Evolutionary conservation across 192 early-diverging fungal species (phyloP).

Genomic region (Coemansia reversa): DNA sequence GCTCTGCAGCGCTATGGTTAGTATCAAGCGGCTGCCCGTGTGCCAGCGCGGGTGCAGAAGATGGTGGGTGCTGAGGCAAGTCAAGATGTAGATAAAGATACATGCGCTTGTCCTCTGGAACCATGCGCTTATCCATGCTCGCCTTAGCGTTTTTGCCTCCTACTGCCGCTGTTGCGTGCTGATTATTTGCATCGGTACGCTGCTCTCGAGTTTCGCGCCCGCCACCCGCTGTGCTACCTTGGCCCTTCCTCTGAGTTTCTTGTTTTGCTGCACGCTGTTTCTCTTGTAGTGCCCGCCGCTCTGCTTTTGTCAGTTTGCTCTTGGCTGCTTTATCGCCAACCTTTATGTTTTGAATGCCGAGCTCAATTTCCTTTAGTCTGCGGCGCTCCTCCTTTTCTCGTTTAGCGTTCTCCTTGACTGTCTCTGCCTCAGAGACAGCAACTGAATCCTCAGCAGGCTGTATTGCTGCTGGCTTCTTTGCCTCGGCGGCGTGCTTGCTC

Average conservation of each 20-base stretch:
- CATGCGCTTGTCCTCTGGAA: slow-evolving; percentile 50
- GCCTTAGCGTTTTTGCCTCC: slow-evolving; percentile 9
- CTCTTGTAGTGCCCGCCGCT: slow-evolving; percentile 85
- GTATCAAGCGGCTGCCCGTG: slow-evolving; percentile 12
- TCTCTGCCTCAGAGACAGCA: slow-evolving; percentile 7
- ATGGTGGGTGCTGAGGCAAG: slow-evolving; percentile 43
- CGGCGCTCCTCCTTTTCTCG: slow-evolving; percentile 46
- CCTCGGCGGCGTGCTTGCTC: slow-evolving; percentile 3
- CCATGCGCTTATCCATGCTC: slow-evolving; percentile 35
- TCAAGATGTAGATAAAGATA: slow-evolving; percentile 48
- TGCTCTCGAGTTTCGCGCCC: slow-evolving; percentile 5
- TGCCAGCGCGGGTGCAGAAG: slow-evolving; percentile 34
- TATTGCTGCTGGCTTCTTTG: background rate
- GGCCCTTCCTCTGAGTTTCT: slow-evolving; percentile 21
- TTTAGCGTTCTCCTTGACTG: slow-evolving; percentile 19
- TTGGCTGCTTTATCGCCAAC: slow-evolving; percentile 16
- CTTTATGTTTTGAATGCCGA: slow-evolving; percentile 28
- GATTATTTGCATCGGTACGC: slow-evolving; percentile 10
- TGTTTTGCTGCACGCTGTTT: slow-evolving; percentile 75
- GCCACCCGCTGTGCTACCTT: slow-evolving; percentile 2
- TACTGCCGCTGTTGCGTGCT: slow-evolving; percentile 12
- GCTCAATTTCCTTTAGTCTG: slow-evolving; percentile 32
- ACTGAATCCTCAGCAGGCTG: slow-evolving; percentile 12
- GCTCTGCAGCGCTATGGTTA: slow-evolving; percentile 25
- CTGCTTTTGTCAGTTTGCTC: slow-evolving; percentile 86